Evolutionary conservation across 352 stramenopile species (phyloP).

Genomic region (Phytopythium cucurbitacearum): DNA sequence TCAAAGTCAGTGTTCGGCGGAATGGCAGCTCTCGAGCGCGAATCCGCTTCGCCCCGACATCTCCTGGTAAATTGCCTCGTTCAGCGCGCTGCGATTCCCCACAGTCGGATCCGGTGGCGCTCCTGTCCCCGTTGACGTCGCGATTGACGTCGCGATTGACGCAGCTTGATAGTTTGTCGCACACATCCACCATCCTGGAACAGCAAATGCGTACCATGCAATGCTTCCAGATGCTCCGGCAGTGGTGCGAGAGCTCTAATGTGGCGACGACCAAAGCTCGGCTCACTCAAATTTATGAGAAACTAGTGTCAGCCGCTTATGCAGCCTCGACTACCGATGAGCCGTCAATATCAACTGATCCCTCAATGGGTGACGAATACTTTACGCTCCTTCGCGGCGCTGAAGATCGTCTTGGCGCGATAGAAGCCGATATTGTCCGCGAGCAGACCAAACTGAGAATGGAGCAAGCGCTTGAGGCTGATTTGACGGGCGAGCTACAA

Average conservation of each 20-base stretch:
- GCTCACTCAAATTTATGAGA: slow-evolving; percentile 11
- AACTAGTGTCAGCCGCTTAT: slow-evolving; percentile 11
- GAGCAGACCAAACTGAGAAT: slow-evolving; percentile 34
- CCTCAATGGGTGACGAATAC: slow-evolving; percentile 12
- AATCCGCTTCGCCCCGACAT: slow-evolving; percentile 25
- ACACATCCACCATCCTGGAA: too few species aligned
- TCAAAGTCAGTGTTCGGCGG: slow-evolving; percentile 3
- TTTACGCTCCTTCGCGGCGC: slow-evolving; percentile 21
- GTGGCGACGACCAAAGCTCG: slow-evolving; percentile 19
- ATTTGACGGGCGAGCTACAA: slow-evolving; percentile 26
- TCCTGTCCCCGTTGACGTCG: too few species aligned
- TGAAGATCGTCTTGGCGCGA: not conserved
- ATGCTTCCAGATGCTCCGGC: slow-evolving; percentile 27
- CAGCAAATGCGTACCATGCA: slow-evolving; percentile 14
- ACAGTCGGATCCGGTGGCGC: too few species aligned
- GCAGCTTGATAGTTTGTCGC: too few species aligned
- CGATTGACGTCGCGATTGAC: too few species aligned
- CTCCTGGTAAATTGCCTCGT: not conserved
- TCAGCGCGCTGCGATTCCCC: too few species aligned
- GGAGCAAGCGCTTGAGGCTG: slow-evolving; percentile 36
- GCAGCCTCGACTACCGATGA: not conserved
- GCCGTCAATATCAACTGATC: not conserved
- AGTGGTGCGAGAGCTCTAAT: slow-evolving; percentile 15
- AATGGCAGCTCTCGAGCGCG: slow-evolving; percentile 10
- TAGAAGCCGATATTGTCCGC: slow-evolving; percentile 8